Evolutionary conservation across 805 yeast genomes (phyloP), one percentile per base, ranked within the genome.

Genomic region (Candida pini): DNA sequence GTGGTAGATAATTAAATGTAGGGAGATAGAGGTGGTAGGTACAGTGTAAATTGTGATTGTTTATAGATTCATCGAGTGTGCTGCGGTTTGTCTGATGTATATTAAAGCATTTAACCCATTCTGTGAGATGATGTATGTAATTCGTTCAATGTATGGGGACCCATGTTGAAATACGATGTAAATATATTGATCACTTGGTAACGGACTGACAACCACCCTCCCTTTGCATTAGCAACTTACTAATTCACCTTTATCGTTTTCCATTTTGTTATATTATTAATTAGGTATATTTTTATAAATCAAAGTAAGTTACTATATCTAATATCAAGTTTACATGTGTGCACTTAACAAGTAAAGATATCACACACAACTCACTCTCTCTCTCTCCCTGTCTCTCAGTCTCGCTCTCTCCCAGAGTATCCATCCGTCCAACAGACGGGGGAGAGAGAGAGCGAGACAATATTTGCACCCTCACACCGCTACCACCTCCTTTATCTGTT

Each of bases 211-310:
- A 10, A 3, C 29, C n/a, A n/a, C n/a, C n/a, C n/a, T 15, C 10
- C 14, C 14, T 12, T 9, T 29, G 32, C 9, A n/a, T 9, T 9
- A 17, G 6, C 32, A 28, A 86, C 96, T 72, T 85, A 87, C 97
- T 76, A 88, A 81, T 80, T 88, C 95, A 73, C 98, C 97, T 79
- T 86, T 88, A 72, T 92, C 97, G 98, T 92, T 90, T 83, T 90
- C 97, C 98, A 90, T 90, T 66, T 72, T 87, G 83, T 56, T 39
- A 39, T 29, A 27, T 40, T 39, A n/a, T n/a, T n/a, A n/a, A n/a
- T n/a, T n/a, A n/a, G n/a, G n/a, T n/a, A n/a, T n/a, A n/a, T n/a
- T n/a, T n/a, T n/a, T n/a, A n/a, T n/a, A n/a, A n/a, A n/a, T n/a
- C n/a, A n/a, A n/a, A n/a, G n/a, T n/a, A n/a, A n/a, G 5, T 22